Percentiles rank a stretch among this genome's conserved stretches.
phyloP scores from a whole-genome alignment of 2,329 filamentous ascomycete genomes.

The Pseudogymnoascus sp. region DNA sequence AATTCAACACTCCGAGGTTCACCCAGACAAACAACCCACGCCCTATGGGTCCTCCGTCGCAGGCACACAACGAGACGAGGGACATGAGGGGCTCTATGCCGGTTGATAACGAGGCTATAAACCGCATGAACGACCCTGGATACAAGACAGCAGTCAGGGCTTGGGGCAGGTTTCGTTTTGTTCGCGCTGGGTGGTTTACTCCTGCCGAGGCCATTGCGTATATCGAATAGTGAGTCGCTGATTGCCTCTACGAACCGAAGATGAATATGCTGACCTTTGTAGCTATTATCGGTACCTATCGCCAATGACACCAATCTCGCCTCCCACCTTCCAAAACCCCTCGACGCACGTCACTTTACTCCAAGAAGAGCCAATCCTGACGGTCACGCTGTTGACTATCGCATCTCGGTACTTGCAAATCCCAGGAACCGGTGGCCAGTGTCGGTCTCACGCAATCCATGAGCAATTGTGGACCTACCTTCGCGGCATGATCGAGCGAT shows the following conservation, averaged over 20 bases:
- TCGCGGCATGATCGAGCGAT: constrained; percentile 87
- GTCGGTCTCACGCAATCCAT: constrained; percentile 83
- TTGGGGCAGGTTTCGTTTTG: constrained; percentile 90
- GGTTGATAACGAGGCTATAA: constrained; percentile 15
- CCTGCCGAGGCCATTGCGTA: constrained; percentile 88
- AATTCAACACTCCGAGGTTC: neutral
- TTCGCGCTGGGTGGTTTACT: constrained; percentile 95
- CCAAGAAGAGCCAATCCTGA: constrained; percentile 84
- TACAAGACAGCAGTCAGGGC: constrained; percentile 66
- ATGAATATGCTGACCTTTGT: constrained; percentile 15
- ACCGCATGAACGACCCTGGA: constrained; percentile 38
- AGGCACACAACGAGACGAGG: constrained; percentile 11
- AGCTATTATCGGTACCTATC: constrained; percentile 88
- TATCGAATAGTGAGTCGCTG: constrained; percentile 66
- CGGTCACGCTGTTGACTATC: constrained; percentile 84
- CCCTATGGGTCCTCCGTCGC: neutral
- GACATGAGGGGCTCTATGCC: constrained; percentile 18
- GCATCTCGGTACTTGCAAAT: constrained; percentile 79
- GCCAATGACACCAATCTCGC: constrained; percentile 85
- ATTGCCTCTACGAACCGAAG: neutral
- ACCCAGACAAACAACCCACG: neutral
- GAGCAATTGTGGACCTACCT: constrained; percentile 93
- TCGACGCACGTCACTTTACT: constrained; percentile 70
- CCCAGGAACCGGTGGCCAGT: constrained; percentile 68
- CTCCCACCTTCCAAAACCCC: constrained; percentile 81